Conservation (phyloP, 2,329 filamentous ascomycete species). For the Trichoderma sp. region DNA sequence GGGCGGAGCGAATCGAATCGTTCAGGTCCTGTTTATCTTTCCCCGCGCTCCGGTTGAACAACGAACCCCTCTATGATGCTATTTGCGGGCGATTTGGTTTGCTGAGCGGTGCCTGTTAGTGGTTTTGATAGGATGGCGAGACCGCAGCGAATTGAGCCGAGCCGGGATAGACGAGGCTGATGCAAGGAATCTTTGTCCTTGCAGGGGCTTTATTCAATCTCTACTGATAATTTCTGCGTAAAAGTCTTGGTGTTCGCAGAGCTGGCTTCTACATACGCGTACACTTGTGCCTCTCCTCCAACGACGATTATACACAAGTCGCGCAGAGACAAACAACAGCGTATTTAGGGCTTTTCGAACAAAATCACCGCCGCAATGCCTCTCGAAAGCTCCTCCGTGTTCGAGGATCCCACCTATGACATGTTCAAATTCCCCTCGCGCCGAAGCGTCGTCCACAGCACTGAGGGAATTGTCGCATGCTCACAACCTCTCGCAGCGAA, state of each 20-base stretch:
- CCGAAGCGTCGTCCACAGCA: conserved; percentile 90
- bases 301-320: too few relatives aligned
- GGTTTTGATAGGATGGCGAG: background rate
- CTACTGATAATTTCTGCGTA: background rate
- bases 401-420: conserved; percentile 46
- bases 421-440: conserved; percentile 74
- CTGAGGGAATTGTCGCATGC: conserved; percentile 85
- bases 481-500: conserved; percentile 87
- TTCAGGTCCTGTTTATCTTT: background rate
- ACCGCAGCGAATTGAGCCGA: background rate
- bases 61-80: conserved; percentile 8
- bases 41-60: conserved; percentile 4
- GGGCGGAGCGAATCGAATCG: background rate
- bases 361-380: conserved; percentile 39
- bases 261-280: background rate
- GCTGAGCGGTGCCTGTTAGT: background rate
- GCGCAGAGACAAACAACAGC: background rate
- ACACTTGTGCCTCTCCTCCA: background rate
- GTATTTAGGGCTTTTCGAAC: background rate
- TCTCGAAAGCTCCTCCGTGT: conserved; percentile 49
- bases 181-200: background rate
- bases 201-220: background rate
- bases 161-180: background rate
- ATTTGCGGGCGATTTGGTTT: conserved; percentile 1
- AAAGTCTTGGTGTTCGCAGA: background rate